Evolutionary conservation across 768 basidiomycete genomes (phyloP), one percentile per base, ranked within the genome.

Genomic region (Ramaria sp.): DNA sequence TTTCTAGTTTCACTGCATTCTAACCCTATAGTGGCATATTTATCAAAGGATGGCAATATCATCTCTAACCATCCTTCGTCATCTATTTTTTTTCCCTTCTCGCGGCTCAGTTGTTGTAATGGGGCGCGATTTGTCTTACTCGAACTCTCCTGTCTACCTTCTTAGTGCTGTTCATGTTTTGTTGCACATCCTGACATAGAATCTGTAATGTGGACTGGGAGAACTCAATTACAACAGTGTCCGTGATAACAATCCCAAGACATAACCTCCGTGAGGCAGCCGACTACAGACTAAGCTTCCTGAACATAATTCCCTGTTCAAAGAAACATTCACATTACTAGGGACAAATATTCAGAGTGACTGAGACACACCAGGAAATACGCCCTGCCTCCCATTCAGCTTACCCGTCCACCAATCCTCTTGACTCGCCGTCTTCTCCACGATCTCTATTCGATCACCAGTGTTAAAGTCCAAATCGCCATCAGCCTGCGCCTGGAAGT

Each of bases 341-440:
- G 12, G 1, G 7, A 34, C 32, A 34, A 34, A 34, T 9, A 34
- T 34, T 13, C 13, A 6, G 20, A 39, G 27, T 24, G 18, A 27
- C 37, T 24, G 32, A n/a, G 8, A 70, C 68, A 65, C 70, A 78
- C 88, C 89, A 53, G 94, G 95, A 70, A 97, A 97, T 15, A 93
- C 86, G 7, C 94, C 94, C 65, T 89, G 80, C 58, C 67, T 65
- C 6, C 92, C 92, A 59, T 89, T 82, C 60, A 95, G 51, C 62
- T 79, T 77, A 6, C 95, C 94, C 25, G 93, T 96, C 95, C 95
- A 98, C 94, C 94, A 97, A 64, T 98, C 94, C 65, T 98, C 90
- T 25, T 83, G 65, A 62, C 82, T 93, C 6, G 77, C 78, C 16
- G 85, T 83, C 67, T 79, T 79, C 67, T 93, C 84, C 34, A 96